Conservation (phyloP, 345 rosid species). For the Gossypium raimondii region DNA sequence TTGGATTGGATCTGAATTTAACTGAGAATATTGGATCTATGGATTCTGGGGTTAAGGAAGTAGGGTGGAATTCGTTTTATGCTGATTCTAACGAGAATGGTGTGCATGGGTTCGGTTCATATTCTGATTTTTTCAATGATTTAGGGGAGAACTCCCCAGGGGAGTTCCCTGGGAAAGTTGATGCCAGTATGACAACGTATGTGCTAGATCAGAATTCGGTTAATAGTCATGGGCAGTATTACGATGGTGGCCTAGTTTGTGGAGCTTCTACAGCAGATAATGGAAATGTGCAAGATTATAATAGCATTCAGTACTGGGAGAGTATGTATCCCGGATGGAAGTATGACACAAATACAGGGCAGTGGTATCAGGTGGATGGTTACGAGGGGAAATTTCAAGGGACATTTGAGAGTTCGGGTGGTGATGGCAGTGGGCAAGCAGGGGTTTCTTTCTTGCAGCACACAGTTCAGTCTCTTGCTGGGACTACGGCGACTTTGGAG, state of each 20-base stretch:
- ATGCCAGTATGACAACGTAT: conserved; percentile 22
- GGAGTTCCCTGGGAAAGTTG: conserved; percentile 35
- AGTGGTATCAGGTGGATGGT: conserved; percentile 76
- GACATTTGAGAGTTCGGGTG: conserved; percentile 19
- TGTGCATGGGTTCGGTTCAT: conserved; percentile 56
- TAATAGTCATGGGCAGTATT: conserved; percentile 32
- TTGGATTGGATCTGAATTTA: conserved; percentile 18
- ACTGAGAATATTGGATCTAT: conserved; percentile 34
- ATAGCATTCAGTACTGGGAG: conserved; percentile 67
- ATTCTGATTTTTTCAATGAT: conserved; percentile 71
- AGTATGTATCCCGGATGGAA: conserved; percentile 87
- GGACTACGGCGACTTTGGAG: conserved; percentile 30
- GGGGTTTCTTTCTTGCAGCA: conserved; percentile 62
- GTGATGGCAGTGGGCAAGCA: conserved; percentile 40
- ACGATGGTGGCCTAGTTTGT: conserved; percentile 30
- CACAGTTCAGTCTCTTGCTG: conserved; percentile 49
- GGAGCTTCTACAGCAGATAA: conserved; percentile 28
- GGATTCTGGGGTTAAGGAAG: conserved; percentile 58
- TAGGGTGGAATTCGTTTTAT: conserved; percentile 82
- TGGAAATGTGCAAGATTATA: conserved; percentile 44
- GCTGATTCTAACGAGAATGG: conserved; percentile 50
- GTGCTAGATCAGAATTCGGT: conserved; percentile 24
- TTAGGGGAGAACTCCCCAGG: conserved; percentile 41
- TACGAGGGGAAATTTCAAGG: conserved; percentile 36
- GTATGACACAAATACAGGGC: conserved; percentile 60